phyloP scores from a whole-genome alignment of 805 yeast species.

The Tetrapisispora iriomotensis region DNA sequence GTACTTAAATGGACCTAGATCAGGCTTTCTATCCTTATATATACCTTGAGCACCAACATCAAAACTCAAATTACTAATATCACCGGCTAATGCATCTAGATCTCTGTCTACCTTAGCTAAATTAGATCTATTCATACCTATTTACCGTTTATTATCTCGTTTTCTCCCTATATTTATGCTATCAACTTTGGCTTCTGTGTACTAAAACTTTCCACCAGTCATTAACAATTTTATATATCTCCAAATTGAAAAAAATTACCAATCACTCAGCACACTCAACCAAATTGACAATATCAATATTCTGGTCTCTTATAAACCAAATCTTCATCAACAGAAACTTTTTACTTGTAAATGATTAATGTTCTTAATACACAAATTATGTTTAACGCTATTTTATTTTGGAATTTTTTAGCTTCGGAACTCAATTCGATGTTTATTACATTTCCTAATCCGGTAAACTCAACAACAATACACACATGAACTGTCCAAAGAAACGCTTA shows the following conservation, averaged over 20 bases:
- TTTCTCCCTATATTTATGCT: background rate
- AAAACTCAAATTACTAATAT: conserved; percentile 28
- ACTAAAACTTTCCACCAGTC: too few species aligned
- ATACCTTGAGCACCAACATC: conserved; percentile 1
- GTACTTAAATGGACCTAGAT: conserved; percentile 8
- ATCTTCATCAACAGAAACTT: too few species aligned
- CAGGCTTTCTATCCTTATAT: conserved; percentile 8
- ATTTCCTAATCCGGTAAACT: conserved; percentile 1
- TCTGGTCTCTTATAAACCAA: too few species aligned
- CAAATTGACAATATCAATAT: too few species aligned
- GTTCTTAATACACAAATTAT: too few species aligned
- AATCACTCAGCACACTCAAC: too few species aligned
- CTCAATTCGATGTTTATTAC: background rate
- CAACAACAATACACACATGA: too few species aligned
- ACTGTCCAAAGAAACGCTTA: background rate
- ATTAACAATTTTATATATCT: too few species aligned
- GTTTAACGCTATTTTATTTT: too few species aligned
- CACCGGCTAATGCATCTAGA: conserved; percentile 28
- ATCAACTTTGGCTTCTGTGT: background rate
- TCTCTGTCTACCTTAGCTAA: conserved; percentile 22
- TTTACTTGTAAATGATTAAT: too few species aligned
- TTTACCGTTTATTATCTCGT: background rate
- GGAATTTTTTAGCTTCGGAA: background rate
- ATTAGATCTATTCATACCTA: conserved; percentile 1
- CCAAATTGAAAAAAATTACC: too few species aligned